Evolutionary conservation across 805 yeast species (phyloP), one percentile per base, ranked within the genome.

Genomic region (Torulaspora delbrueckii): DNA sequence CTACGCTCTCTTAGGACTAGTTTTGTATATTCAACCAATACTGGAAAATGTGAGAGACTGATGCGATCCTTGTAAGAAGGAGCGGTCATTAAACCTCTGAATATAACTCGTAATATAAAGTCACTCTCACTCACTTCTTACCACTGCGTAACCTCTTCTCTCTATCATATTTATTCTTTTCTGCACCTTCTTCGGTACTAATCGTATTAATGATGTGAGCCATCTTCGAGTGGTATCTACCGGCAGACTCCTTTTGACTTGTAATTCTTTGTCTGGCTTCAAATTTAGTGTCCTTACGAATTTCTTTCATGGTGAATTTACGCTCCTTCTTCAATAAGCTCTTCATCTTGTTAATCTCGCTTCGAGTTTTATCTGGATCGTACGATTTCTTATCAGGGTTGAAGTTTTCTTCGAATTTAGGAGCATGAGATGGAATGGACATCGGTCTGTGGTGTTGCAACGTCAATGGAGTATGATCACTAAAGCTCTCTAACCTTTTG

Each of bases 341-440:
- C 68, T 78, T 79, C 72, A 91, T 77, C 74, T 93, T 93, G 63
- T 75, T 76, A 56, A 86, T 69, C 66, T 93, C 98, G 55, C 82
- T 86, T 67, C 93, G 77, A 49, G 84, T 81, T 55, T 81, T 75
- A 63, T 90, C 85, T 42, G 84, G 77, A 65, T 91, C 96, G 65
- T 88, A 85, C 7, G 95, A 86, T 70, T 86, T 90, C 78, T 82
- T 86, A 62, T 88, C 96, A 46, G 96, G 96, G 70, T 90, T 91
- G 78, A 83, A 93, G 73, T 89, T 88, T 60, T 88, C 98, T 69
- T 91, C 97, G 64, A 84, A 93, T 68, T 86, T 82, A 53, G 99
- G 99, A 30, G 89, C 84, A 58, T 77, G 77, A 2, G 96, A 77
- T 33, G 89, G 82, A 59, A 93, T 85, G 3, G 96, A 85, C 45